Evolutionary conservation across 768 basidiomycete species (phyloP), one percentile per base, ranked within the genome.

Genomic region (Cyclocybe cylindracea): DNA sequence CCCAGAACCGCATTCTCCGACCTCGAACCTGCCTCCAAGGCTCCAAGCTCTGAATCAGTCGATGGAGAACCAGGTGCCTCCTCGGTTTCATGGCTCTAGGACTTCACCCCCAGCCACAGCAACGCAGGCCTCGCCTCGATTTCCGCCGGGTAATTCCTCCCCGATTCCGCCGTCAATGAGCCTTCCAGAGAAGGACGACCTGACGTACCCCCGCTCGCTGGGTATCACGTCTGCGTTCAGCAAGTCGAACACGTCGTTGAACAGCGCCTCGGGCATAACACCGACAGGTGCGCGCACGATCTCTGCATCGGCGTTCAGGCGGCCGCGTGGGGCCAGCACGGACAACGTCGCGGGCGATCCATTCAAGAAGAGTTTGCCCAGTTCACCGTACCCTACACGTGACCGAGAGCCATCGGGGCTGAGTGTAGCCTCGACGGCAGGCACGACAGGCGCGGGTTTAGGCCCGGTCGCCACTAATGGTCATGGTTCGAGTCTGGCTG

Each of bases 221-320:
- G 58, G 66, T 6, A 18, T 46, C 8, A 46, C 58, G 10, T 35
- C 50, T 2, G 18, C 54, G 5, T 58, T 48, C 45, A 50, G 39
- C 29, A 53, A 44, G 5, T 56, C 58, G 39, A 60, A 46, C 39
- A 62, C 50, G 39, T 60, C 66, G 3, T 46, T 58, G 10, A 53
- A 53, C 33, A 37, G 35, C 44, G 49, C 56, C 18, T 57, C 56
- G 33, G 41, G 33, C 61, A 36, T 49, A 9, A 45, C 58, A 7
- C 66, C 71, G 2, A 55, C 71, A 7, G 76, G 73, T 2, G 63
- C 78, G 10, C 77, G 85, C 39, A 91, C 82, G 49, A 90, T 91
- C 46, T 81, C 86, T 2, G 89, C 88, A 0, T 86, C 87, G 5
- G 88, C 88, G 19, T 91, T 91, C 68, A 80, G 78, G 60, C 73